A percentile compares a stretch with the other conserved stretches of the same genome.
phyloP scores from a whole-genome alignment of 192 early-diverging fungal genomes.

The Anaeromyces robustus region DNA sequence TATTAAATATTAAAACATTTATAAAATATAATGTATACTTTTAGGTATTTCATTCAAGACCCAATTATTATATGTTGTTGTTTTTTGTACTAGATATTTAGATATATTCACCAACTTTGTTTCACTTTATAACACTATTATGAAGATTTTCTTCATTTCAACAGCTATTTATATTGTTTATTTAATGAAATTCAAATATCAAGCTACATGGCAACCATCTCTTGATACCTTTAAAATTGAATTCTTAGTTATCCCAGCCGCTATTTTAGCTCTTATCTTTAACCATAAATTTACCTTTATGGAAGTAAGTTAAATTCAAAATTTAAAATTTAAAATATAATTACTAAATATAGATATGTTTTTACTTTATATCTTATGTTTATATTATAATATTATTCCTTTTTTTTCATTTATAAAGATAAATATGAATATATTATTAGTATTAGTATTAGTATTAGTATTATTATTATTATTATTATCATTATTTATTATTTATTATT shows the following conservation, averaged over 20 bases:
- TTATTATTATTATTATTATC: too few relatives aligned
- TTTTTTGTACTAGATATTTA: constrained; percentile 84
- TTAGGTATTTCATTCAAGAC: constrained; percentile 97
- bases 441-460: too few relatives aligned
- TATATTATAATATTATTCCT: too few relatives aligned
- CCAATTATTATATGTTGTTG: constrained; percentile 74
- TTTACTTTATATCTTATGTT: too few relatives aligned
- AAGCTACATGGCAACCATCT: constrained; percentile 80
- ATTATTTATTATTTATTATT: too few relatives aligned
- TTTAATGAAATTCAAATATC: constrained; percentile 69
- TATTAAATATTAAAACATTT: too few relatives aligned
- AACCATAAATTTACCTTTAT: constrained; percentile 50
- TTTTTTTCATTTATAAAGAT: too few relatives aligned
- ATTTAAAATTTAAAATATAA: too few relatives aligned
- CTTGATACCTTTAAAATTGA: constrained; percentile 85
- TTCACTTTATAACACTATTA: constrained; percentile 81
- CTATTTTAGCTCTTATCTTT: constrained; percentile 55
- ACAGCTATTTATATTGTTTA: constrained; percentile 77
- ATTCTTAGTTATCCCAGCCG: constrained; percentile 56
- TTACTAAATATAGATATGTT: too few relatives aligned
- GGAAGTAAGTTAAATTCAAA: constrained; percentile 53
- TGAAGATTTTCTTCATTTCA: constrained; percentile 90
- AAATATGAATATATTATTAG: too few relatives aligned
- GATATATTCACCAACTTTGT: constrained; percentile 64
- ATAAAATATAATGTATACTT: too few relatives aligned